Evolutionary conservation across 352 stramenopile species (phyloP), one percentile per base, ranked within the genome.

Genomic region (Phytophthora foliorum): DNA sequence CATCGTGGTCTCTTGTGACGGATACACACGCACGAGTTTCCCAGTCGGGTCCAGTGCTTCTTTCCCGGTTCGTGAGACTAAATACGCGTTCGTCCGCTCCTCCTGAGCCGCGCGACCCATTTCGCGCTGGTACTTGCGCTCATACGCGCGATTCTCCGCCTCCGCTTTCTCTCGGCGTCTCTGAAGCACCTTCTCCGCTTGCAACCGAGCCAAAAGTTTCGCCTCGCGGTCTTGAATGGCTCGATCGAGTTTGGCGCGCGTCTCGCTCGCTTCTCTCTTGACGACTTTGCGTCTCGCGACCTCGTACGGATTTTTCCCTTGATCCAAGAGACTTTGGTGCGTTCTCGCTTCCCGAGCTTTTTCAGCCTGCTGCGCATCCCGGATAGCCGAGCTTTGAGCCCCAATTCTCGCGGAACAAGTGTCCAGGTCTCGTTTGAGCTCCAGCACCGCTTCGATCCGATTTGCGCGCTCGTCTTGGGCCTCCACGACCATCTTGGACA

Each of bases 221-320:
- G 74, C 31, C 39, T 94, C 76, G 31, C 88, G 77, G 3, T 82
- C 61, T 44, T 90, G 67, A 46, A 92, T 90, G 27, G 75, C 78
- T 1, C 58, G 54, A 29, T 90, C 83, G 21, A 91, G 76, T 11
- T 65, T 51, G 7, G 55, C 45, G 0, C 82, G 81, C 36, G 92
- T 74, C 2, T 64, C 67, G 3, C 63, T 39, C 0, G 84, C 73
- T 34, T 61, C 52, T 44, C 75, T 68, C 13, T 79, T 67, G 11
- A 91, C 82, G 6, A 80, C 68, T 22, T 79, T 72, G 2, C 61
- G 67, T 31, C 89, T 86, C 2, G 82, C 68, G 3, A 91, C 82
- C 45, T 95, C 85, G 61, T 95, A 91, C 19, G 89, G 86, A 61
- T 95, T 95, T 48, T 88, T 80, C 6, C 88, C 88, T 29, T 92